A percentile compares a stretch with the other conserved stretches of the same genome.
phyloP scores from a whole-genome alignment of 2,329 filamentous ascomycete species.

The Byssothecium circinans region DNA sequence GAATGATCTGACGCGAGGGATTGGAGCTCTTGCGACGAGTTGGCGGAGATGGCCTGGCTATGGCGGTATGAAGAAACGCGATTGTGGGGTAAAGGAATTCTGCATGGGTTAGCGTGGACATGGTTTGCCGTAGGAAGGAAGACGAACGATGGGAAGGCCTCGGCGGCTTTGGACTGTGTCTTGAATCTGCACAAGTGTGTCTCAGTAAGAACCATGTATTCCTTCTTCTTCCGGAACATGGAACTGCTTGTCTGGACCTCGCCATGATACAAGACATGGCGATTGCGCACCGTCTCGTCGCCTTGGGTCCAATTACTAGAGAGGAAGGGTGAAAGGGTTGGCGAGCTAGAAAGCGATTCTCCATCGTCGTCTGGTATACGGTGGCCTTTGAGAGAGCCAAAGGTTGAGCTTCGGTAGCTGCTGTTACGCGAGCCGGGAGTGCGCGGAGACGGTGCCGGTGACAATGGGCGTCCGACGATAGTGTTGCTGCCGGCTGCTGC shows the following conservation, averaged over 20 bases:
- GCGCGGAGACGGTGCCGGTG: conserved; percentile 13
- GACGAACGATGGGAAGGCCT: conserved; percentile 57
- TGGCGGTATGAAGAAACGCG: conserved; percentile 55
- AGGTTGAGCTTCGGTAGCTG: conserved; percentile 52
- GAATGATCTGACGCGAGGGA: conserved; percentile 53
- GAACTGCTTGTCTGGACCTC: conserved; percentile 70
- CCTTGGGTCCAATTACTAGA: conserved; percentile 50
- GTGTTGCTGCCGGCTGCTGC: conserved; percentile 15
- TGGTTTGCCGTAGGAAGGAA: background rate
- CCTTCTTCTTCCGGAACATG: conserved; percentile 72
- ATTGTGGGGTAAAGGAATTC: conserved; percentile 35
- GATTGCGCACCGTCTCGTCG: conserved; percentile 36
- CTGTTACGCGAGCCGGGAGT: conserved; percentile 24
- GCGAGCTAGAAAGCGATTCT: conserved; percentile 51
- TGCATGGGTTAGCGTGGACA: conserved; percentile 19
- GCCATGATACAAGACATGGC: conserved; percentile 64
- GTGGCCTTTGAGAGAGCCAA: conserved; percentile 60
- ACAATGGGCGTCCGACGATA: conserved; percentile 3
- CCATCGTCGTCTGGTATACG: conserved; percentile 57
- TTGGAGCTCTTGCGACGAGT: conserved; percentile 64
- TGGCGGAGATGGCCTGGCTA: conserved; percentile 59
- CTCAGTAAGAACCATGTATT: conserved; percentile 72
- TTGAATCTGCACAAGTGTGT: conserved; percentile 70
- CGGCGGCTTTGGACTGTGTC: conserved; percentile 65
- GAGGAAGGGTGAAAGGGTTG: conserved; percentile 49